These are phyloP conservation scores for Sclerotinia nivalis DNA, from an alignment of 2,329 filamentous ascomycete genomes.

Conservation along the genomic window DNA sequence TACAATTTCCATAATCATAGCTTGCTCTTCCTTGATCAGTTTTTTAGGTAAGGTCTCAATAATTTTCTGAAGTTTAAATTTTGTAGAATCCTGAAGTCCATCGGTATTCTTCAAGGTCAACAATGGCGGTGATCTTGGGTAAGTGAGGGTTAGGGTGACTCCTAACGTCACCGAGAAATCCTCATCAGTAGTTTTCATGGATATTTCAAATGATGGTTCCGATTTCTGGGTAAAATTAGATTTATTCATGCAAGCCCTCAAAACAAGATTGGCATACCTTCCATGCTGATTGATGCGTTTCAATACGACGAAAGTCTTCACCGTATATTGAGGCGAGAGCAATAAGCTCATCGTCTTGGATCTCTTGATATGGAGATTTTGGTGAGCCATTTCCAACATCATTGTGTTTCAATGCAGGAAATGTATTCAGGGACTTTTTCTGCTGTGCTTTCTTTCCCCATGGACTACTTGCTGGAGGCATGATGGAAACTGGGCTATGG, in stretches of 20 bases:
- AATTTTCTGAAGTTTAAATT: conserved; percentile 67
- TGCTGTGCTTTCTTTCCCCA: conserved; percentile 41
- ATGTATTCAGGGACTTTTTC: conserved; percentile 42
- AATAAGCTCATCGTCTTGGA: conserved; percentile 84
- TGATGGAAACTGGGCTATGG: conserved; percentile 31
- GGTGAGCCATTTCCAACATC: conserved; percentile 40
- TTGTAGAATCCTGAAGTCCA: conserved; percentile 67
- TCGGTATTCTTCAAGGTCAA: conserved; percentile 66
- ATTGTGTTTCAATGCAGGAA: conserved; percentile 34
- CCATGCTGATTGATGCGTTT: conserved; percentile 73
- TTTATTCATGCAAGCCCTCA: neutral
- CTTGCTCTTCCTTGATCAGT: conserved; percentile 54
- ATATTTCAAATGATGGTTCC: conserved; percentile 80
- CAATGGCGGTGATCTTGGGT: conserved; percentile 80
- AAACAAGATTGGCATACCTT: conserved; percentile 58
- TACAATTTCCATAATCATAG: conserved; percentile 52
- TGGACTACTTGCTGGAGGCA: conserved; percentile 41
- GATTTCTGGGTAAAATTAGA: conserved; percentile 58
- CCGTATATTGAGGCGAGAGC: conserved; percentile 85
- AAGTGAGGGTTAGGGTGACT: conserved; percentile 84
- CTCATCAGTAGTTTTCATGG: conserved; percentile 70
- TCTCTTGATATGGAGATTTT: conserved; percentile 72
- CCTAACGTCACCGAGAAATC: conserved; percentile 71
- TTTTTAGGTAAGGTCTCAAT: conserved; percentile 58
- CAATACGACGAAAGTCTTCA: conserved; percentile 79